Conservation (phyloP, 208 protist genomes). For the Crithidia sp. region DNA sequence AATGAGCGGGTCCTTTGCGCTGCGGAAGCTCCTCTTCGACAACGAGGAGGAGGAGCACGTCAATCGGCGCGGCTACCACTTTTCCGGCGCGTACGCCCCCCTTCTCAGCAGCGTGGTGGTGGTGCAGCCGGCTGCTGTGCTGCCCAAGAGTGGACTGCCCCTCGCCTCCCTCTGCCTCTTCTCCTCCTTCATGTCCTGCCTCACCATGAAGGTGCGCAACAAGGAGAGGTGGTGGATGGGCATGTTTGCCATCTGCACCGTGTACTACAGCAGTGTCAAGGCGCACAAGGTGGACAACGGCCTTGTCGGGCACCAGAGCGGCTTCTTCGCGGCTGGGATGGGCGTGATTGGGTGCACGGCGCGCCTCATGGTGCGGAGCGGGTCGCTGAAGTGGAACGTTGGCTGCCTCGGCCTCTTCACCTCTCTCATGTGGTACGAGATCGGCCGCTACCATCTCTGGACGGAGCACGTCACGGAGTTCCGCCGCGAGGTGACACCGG, state of each 20-base stretch:
- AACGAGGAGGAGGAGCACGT: slow-evolving; percentile 51
- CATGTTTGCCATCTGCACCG: slow-evolving; percentile 72
- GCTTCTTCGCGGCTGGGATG: slow-evolving; percentile 86
- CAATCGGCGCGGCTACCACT: slow-evolving; percentile 71
- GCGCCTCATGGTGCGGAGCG: slow-evolving; percentile 60
- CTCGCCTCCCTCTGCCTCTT: slow-evolving; percentile 55
- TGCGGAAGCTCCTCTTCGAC: slow-evolving; percentile 74
- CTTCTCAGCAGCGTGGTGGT: slow-evolving; percentile 49
- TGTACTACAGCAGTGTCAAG: slow-evolving; percentile 86
- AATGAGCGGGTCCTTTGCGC: slow-evolving; percentile 78
- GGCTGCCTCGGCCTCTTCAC: slow-evolving; percentile 49
- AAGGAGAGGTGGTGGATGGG: slow-evolving; percentile 88
- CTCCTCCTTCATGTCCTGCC: slow-evolving; percentile 59
- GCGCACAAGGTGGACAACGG: slow-evolving; percentile 88
- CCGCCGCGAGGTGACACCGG: slow-evolving; percentile 54
- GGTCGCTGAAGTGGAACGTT: slow-evolving; percentile 37
- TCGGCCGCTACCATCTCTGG: slow-evolving; percentile 86
- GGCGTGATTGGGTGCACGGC: slow-evolving; percentile 57
- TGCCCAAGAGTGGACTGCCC: slow-evolving; percentile 60
- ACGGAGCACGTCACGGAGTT: slow-evolving; percentile 75
- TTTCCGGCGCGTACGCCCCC: slow-evolving; percentile 59
- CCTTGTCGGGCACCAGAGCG: slow-evolving; percentile 82
- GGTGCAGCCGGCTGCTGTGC: slow-evolving; percentile 56
- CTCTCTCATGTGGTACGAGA: slow-evolving; percentile 84
- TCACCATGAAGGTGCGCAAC: slow-evolving; percentile 78